Percentiles rank a stretch among this genome's conserved stretches.
phyloP scores from a whole-genome alignment of 2,329 filamentous ascomycete species.

The Monosporascus sp. region DNA sequence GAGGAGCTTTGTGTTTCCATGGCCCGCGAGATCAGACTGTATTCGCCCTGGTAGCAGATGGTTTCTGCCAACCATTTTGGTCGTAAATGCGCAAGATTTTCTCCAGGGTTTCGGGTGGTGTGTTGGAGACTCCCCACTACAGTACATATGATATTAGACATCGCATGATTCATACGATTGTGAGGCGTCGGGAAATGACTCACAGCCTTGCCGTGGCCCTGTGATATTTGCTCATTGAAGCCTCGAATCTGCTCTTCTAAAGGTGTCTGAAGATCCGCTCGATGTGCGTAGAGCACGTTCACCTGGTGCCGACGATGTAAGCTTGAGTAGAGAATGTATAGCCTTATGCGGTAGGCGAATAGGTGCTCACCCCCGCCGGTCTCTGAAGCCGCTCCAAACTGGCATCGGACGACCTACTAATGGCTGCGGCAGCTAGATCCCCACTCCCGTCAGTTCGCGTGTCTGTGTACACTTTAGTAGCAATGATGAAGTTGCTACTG shows the following conservation, averaged over 20 bases:
- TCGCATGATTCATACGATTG: too few relatives aligned
- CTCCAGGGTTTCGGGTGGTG: conserved; percentile 22
- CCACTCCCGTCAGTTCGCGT: conserved; percentile 23
- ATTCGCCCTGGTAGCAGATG: conserved; percentile 35
- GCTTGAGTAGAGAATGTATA: background rate
- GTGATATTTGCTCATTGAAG: conserved; percentile 26
- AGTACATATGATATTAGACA: background rate
- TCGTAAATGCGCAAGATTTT: conserved; percentile 28
- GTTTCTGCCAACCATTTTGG: conserved; percentile 29
- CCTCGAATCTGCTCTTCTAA: conserved; percentile 30
- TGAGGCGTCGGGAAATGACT: background rate
- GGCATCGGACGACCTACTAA: conserved; percentile 19
- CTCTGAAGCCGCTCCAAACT: conserved; percentile 22
- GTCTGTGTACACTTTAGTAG: conserved; percentile 31
- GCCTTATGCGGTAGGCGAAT: background rate
- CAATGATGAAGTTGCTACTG: conserved; percentile 22
- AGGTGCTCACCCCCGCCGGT: conserved; percentile 6
- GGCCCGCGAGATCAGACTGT: conserved; percentile 31
- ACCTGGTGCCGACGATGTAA: conserved; percentile 13
- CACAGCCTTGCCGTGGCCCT: conserved; percentile 25
- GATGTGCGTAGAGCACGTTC: conserved; percentile 32
- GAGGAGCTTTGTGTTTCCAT: conserved; percentile 30
- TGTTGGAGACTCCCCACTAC: conserved; percentile 35
- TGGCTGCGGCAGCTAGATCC: conserved; percentile 19
- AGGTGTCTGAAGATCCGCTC: conserved; percentile 27